phyloP scores from a whole-genome alignment of 2,329 filamentous ascomycete species.

The Helotiales sp. region DNA sequence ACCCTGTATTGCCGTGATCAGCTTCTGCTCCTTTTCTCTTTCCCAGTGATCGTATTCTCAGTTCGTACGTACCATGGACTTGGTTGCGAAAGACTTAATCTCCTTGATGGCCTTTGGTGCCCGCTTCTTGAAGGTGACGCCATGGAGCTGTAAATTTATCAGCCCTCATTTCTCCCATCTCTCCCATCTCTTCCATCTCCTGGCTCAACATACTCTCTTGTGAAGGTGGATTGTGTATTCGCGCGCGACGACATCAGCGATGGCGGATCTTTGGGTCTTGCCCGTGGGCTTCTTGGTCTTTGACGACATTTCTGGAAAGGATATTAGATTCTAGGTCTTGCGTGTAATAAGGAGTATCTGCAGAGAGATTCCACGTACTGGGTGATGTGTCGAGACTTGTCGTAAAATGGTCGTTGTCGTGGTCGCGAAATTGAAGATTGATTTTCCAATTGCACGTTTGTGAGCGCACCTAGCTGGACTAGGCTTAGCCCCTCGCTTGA shows the following conservation, averaged over 20 bases:
- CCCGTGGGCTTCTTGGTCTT: constrained; percentile 67
- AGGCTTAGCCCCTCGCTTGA: not conserved
- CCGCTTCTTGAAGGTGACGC: constrained; percentile 99
- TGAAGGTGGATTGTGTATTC: constrained; percentile 99
- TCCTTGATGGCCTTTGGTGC: constrained; percentile 99
- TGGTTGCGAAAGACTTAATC: constrained; percentile 90
- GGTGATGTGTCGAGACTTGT: constrained; percentile 28
- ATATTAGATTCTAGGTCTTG: constrained; percentile 28
- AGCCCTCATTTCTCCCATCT: constrained; percentile 38
- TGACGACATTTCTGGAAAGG: constrained; percentile 64
- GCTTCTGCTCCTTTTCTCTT: constrained; percentile 18
- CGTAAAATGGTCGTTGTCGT: constrained; percentile 26
- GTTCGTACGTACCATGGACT: constrained; percentile 82
- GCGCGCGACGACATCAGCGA: constrained; percentile 97
- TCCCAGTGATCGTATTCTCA: not conserved
- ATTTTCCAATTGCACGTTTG: constrained; percentile 21
- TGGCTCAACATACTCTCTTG: constrained; percentile 81
- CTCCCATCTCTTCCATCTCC: not conserved
- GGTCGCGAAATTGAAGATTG: not conserved
- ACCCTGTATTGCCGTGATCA: constrained; percentile 58
- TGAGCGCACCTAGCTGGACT: not conserved
- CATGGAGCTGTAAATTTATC: constrained; percentile 76
- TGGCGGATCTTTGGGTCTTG: constrained; percentile 83
- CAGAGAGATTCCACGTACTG: constrained; percentile 23
- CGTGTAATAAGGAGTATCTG: not conserved